phyloP scores from a whole-genome alignment of 306 rosid genomes.

The Pterocarpus santalinus region DNA sequence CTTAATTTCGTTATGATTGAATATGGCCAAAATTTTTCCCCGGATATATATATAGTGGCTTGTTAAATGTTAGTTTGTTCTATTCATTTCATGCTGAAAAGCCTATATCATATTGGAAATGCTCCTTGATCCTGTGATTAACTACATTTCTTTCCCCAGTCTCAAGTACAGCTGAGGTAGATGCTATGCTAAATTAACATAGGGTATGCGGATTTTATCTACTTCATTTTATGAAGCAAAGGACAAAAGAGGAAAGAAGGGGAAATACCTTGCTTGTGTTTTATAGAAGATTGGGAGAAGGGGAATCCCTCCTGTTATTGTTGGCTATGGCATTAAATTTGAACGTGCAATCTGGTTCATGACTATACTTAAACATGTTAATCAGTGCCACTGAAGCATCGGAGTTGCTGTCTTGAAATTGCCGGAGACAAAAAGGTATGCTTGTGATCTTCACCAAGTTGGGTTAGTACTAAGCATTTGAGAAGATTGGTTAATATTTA shows the following conservation, averaged over 20 bases:
- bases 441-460: conserved; percentile 11
- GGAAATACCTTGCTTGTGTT: background rate
- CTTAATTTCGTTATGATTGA: background rate
- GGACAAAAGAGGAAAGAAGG: background rate
- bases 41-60: background rate
- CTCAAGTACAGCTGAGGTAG: background rate
- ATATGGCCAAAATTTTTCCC: conserved; percentile 7
- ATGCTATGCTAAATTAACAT: conserved; percentile 5
- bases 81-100: background rate
- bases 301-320: background rate
- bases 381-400: conserved; percentile 1
- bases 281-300: background rate
- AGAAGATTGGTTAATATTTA: too few species aligned
- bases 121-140: conserved; percentile 22
- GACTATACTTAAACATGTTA: conserved; percentile 6
- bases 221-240: conserved; percentile 3
- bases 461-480: background rate
- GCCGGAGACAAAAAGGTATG: conserved; percentile 26
- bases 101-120: conserved; percentile 21
- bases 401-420: conserved; percentile 15
- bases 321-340: background rate
- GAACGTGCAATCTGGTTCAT: background rate
- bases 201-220: background rate
- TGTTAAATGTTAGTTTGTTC: conserved; percentile 25
- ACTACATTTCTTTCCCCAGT: conserved; percentile 20